A percentile compares a stretch with the other conserved stretches of the same genome.
phyloP scores from a whole-genome alignment of 1,139 yeast genomes.

The Komagataea norvegica region DNA sequence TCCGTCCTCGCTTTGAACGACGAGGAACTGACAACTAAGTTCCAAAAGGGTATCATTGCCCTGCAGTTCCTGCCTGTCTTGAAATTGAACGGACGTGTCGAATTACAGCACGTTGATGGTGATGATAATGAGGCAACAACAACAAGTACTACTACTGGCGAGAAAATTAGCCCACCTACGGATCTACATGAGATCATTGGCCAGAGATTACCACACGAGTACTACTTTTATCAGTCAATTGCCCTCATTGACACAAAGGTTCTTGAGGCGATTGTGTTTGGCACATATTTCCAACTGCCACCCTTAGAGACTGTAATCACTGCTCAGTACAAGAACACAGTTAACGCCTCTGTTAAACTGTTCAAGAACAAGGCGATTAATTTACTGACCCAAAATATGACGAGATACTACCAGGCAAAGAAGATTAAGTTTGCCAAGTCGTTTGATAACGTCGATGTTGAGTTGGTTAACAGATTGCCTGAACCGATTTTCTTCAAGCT shows the following conservation, averaged over 20 bases:
- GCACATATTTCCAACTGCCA: conserved; percentile 57
- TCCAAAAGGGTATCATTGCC: conserved; percentile 50
- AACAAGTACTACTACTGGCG: too few species aligned
- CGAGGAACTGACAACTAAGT: conserved; percentile 33
- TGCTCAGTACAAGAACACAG: conserved; percentile 52
- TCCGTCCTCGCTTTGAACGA: conserved; percentile 27
- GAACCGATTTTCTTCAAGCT: conserved; percentile 43
- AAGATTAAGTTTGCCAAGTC: conserved; percentile 55
- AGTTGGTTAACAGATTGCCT: conserved; percentile 47
- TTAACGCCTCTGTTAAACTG: conserved; percentile 43
- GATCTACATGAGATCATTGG: conserved; percentile 82
- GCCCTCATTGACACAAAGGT: conserved; percentile 69
- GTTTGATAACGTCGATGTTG: conserved; percentile 47
- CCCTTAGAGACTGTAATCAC: conserved; percentile 66
- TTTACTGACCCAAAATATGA: conserved; percentile 65
- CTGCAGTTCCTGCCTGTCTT: conserved; percentile 65
- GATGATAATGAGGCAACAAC: conserved; percentile 22
- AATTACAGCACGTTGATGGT: conserved; percentile 39
- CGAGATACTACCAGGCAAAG: conserved; percentile 82
- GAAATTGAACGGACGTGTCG: conserved; percentile 64
- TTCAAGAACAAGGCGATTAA: conserved; percentile 59
- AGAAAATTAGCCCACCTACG: conserved; percentile 54
- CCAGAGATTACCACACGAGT: conserved; percentile 82
- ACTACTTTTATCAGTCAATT: conserved; percentile 72
- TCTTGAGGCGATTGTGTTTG: conserved; percentile 65